phyloP scores from a whole-genome alignment of 106 monocot genomes.

The Chionographis japonica region DNA sequence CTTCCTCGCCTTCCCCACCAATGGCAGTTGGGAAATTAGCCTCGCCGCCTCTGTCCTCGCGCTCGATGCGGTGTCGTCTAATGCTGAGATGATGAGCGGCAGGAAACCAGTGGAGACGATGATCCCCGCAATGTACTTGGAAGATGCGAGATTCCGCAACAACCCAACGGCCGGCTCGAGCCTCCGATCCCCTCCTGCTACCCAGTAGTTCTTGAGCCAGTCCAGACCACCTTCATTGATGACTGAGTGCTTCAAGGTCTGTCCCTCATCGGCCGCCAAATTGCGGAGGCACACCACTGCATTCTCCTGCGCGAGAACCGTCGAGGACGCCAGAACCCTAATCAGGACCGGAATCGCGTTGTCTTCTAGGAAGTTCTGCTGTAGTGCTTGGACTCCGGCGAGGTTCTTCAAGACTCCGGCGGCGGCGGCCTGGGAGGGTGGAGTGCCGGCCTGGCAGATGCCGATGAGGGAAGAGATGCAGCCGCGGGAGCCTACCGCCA shows the following conservation, averaged over 20 bases:
- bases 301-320: conserved; percentile 51
- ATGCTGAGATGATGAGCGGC: conserved; percentile 15
- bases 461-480: conserved; percentile 54
- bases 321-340: conserved; percentile 43
- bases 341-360: conserved; percentile 34
- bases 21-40: conserved; percentile 24
- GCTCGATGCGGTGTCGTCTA: conserved; percentile 17
- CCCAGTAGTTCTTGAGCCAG: conserved; percentile 50
- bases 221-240: conserved; percentile 50
- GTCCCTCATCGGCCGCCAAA: conserved; percentile 31
- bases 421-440: conserved; percentile 54
- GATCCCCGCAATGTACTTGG: conserved; percentile 41
- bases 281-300: conserved; percentile 54
- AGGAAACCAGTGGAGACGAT: conserved; percentile 41
- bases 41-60: conserved; percentile 53
- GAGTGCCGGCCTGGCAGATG: conserved; percentile 61
- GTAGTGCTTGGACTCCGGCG: conserved; percentile 49
- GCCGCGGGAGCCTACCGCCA: conserved; percentile 51
- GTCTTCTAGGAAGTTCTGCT: conserved; percentile 45
- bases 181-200: conserved; percentile 8
- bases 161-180: conserved; percentile 55
- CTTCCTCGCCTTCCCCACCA: neutral
- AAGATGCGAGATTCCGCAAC: conserved; percentile 45
- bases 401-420: conserved; percentile 64
- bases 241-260: conserved; percentile 35